Percentiles rank a stretch among this genome's conserved stretches.
phyloP scores from a whole-genome alignment of 305 asterid species.

The Fraxinus nigra region DNA sequence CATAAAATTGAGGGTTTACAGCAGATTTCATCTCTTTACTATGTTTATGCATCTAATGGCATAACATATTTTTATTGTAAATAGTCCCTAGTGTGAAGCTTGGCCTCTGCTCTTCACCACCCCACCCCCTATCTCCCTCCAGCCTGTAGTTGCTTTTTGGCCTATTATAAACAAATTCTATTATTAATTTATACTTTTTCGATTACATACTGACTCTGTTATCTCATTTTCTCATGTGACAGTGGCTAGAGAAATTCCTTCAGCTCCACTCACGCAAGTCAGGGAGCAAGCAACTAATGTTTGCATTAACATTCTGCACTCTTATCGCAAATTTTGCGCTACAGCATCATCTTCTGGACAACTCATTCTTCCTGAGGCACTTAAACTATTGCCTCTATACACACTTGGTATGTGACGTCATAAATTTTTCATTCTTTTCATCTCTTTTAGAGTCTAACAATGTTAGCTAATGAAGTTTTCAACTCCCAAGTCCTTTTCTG shows the following conservation, averaged over 20 bases:
- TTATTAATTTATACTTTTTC: slow-evolving; percentile 6
- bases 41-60: background rate
- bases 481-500: background rate
- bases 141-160: background rate
- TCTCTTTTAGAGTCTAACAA: background rate
- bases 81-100: background rate
- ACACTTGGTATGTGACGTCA: slow-evolving; percentile 56
- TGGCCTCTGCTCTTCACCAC: background rate
- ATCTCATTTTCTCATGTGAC: slow-evolving; percentile 28
- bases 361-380: slow-evolving; percentile 86
- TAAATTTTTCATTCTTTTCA: background rate
- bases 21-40: background rate
- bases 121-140: background rate
- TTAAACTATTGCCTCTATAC: slow-evolving; percentile 76
- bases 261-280: slow-evolving; percentile 61
- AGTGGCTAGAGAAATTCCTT: slow-evolving; percentile 85
- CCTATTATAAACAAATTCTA: background rate
- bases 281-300: slow-evolving; percentile 72
- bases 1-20: background rate
- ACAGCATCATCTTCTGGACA: slow-evolving; percentile 80
- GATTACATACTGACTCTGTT: slow-evolving; percentile 24
- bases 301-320: slow-evolving; percentile 72
- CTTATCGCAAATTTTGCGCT: slow-evolving; percentile 81
- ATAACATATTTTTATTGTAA: background rate
- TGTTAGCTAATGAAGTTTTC: background rate